Percentiles rank a stretch among this genome's conserved stretches.
Conservation (phyloP, 2,329 filamentous ascomycete genomes). For the Coniochaeta sp. region DNA sequence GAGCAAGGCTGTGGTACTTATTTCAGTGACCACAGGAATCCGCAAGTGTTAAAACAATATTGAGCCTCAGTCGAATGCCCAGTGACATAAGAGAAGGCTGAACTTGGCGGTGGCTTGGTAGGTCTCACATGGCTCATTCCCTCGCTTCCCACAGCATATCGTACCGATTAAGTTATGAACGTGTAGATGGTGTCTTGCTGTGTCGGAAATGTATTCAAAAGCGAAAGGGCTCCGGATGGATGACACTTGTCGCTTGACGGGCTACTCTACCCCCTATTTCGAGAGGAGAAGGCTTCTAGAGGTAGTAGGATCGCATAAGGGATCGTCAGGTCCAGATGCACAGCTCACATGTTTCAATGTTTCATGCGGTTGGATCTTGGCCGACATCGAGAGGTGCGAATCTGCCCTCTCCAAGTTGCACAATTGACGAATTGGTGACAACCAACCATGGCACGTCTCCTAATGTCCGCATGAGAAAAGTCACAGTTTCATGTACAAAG, state of each 20-base stretch:
- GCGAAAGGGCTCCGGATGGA: neutral
- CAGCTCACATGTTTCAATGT: neutral
- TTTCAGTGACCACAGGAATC: neutral
- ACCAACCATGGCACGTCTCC: neutral
- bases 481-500: neutral
- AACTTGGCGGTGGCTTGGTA: neutral
- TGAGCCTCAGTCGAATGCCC: neutral
- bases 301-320: neutral
- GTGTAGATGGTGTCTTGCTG: neutral
- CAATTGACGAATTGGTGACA: neutral
- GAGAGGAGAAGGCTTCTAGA: neutral
- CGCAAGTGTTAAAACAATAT: neutral
- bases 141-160: neutral
- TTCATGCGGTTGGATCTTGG: neutral
- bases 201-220: neutral
- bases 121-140: neutral
- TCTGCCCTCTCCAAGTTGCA: neutral
- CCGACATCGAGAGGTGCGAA: neutral
- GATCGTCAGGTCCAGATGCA: constrained; percentile 1
- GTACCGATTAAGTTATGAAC: neutral
- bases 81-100: neutral
- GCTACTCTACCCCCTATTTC: neutral
- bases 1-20: neutral
- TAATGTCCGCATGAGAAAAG: neutral
- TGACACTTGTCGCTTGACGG: neutral